Evolutionary conservation across 345 rosid genomes (phyloP), one percentile per base, ranked within the genome.

Genomic region (Capsella bursapastoris): DNA sequence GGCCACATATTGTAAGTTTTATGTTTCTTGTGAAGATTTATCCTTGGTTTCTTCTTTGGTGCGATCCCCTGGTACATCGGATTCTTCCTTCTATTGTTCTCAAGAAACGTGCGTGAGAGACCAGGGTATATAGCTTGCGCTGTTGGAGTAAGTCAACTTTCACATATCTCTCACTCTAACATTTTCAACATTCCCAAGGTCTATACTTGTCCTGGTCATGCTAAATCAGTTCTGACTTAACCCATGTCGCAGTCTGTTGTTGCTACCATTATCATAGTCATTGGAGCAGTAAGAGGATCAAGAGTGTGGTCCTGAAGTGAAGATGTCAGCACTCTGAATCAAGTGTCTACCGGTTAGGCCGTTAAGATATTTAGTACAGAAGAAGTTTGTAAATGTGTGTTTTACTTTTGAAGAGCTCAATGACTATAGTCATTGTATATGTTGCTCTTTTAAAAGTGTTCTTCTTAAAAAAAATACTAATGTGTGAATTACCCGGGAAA

Each of bases 21-120:
- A 3, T 34, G 7, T 35, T 70, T 59, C 7, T 43, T 66, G 22
- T 22, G 57, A 58, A 78, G 81, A 59, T 78, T 78, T 69, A 78
- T 78, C 50, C 64, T 72, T 44, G 81, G 81, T 59, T 71, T 78
- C 77, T 32, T 78, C 73, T 49, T 78, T 4, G 77, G 72, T 29
- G 50, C 70, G 9, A 48, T 78, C 63, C 81, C 81, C 6, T 78
- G 81, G 81, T 78, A 50, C 73, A 59, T 78, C 2, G 81, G 81
- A 1, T 72, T 72, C 13, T 57, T 78, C 73, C 63, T 72, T 59
- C 43, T 78, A 0, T 52, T 78, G 1, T 78, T 31, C 77, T 58
- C 72, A 0, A 72, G 51, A 44, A 58, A 78, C 45, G 64, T 5
- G 6, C 77, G 81, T 8, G 81, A 72, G 64, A 78, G 16, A 52